Base-by-base conservation (phyloP, 805 yeast species). In the Teunomyces aglyptinius region DNA sequence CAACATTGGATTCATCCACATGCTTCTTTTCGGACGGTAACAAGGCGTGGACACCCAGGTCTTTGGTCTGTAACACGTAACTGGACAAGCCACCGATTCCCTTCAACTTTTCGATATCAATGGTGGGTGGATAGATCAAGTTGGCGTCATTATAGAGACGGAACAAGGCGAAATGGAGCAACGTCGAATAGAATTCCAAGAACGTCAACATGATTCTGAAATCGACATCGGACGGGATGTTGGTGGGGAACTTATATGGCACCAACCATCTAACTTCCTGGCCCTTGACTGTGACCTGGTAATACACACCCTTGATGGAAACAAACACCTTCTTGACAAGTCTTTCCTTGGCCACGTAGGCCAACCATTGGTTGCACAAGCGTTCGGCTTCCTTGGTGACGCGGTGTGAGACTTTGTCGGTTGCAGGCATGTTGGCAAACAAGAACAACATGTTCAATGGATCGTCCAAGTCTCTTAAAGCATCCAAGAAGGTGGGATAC, bases 131-230 rank as follows among this genome's bases (percentile, higher is more conserved):
- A 65, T 91, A 94, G 27, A 88, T 83, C 60, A 94, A 79, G 51
- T 85, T 91, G 28, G 85, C 76, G 56, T 90, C 98, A 18, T 86
- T 81, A 73, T 89, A 94, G 52, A 94, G 78, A 65, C 87, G 86
- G 78, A 64, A 94, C 46, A 92, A 75, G 18, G 86, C 91, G 63
- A 94, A 94, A 62, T 90, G 96, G 60, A 91, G 70, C 57, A 94
- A 71, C 20, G 98, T 92, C 15, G 96, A 85, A 72, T 94, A 94
- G 69, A 94, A 91, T 71, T 94, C 99, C 62, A 94, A 78, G 70
- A 94, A 94, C 1, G 98, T 92, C 61, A 89, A 76, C 99, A 94
- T 94, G 73, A 94, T 89, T 68, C 94, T 81, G 76, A 94, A 92
- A 70, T 94, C 99, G 49, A 94, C 83, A 67, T 94, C 98, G 38